phyloP scores from a whole-genome alignment of 257 asterid species.

The Solanum rostratum region DNA sequence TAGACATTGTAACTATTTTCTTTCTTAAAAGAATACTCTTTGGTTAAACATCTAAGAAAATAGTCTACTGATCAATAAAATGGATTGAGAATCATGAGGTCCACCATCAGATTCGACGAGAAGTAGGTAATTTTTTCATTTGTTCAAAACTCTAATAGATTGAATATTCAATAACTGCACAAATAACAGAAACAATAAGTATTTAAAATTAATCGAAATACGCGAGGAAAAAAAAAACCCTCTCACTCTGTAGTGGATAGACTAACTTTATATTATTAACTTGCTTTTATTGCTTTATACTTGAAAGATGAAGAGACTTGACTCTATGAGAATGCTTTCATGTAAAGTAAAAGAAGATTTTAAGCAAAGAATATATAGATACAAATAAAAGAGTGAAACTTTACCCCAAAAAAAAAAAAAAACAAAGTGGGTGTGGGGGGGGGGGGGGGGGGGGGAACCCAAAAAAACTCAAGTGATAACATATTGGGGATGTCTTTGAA shows the following conservation, averaged over 20 bases:
- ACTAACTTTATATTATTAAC: neutral
- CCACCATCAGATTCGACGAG: too few species aligned
- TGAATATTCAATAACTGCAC: neutral
- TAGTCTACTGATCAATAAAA: neutral
- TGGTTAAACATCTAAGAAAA: neutral
- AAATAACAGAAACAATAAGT: rapidly evolving
- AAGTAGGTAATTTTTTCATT: neutral
- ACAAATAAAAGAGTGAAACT: neutral
- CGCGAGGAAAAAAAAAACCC: neutral
- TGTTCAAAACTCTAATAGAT: rapidly evolving
- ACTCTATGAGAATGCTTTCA: slow-evolving; percentile 7
- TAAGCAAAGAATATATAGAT: neutral
- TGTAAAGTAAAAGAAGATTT: slow-evolving; percentile 9
- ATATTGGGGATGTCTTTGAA: slow-evolving; percentile 18
- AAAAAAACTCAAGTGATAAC: slow-evolving; percentile 8
- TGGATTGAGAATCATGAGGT: neutral
- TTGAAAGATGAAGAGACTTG: neutral
- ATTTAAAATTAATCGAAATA: neutral
- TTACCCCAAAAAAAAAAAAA: neutral
- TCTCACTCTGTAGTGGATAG: neutral
- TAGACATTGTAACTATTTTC: neutral
- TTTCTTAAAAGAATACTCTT: neutral
- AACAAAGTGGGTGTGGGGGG: neutral
- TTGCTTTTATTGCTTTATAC: slow-evolving; percentile 8
- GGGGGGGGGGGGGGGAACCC: neutral